phyloP scores from a whole-genome alignment of 495 filamentous ascomycete species.

The Parachaetomium inaequale region DNA sequence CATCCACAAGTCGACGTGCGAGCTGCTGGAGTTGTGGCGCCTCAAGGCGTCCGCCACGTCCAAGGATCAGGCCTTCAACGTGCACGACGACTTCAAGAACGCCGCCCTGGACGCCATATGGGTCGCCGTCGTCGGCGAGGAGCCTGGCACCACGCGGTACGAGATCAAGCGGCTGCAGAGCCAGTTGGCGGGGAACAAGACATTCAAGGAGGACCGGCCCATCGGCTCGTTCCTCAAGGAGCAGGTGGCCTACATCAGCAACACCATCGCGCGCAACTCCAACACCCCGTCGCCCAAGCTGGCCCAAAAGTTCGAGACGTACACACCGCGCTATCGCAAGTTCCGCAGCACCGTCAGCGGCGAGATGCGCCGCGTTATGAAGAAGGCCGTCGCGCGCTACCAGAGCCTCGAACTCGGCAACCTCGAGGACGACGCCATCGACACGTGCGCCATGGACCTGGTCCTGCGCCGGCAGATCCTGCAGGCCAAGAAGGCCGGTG shows the following conservation, averaged over 20 bases:
- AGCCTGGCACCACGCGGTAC: slow-evolving; percentile 19
- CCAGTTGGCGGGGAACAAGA: slow-evolving; percentile 12
- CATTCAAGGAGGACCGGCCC: not conserved
- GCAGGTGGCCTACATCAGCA: slow-evolving; percentile 27
- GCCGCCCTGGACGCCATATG: slow-evolving; percentile 39
- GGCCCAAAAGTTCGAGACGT: slow-evolving; percentile 19
- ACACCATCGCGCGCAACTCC: slow-evolving; percentile 16
- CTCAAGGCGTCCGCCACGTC: slow-evolving; percentile 21
- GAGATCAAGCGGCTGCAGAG: slow-evolving; percentile 25
- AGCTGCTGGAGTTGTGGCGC: slow-evolving; percentile 37
- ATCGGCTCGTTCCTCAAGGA: slow-evolving; percentile 16
- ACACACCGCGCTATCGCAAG: slow-evolving; percentile 25
- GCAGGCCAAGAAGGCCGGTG: slow-evolving; percentile 27
- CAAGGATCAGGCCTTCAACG: slow-evolving; percentile 26
- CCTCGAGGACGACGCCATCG: slow-evolving; percentile 23
- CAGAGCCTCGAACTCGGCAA: slow-evolving; percentile 16
- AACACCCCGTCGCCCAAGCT: slow-evolving; percentile 15
- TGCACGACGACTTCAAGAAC: slow-evolving; percentile 30
- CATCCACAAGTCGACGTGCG: slow-evolving; percentile 26
- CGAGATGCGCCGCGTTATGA: slow-evolving; percentile 27
- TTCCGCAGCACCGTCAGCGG: slow-evolving; percentile 16
- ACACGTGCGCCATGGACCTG: slow-evolving; percentile 39
- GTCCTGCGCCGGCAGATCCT: slow-evolving; percentile 33
- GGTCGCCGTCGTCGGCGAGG: slow-evolving; percentile 31
- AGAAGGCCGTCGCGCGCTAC: slow-evolving; percentile 25